Conservation (phyloP, 768 basidiomycete genomes). For the Suillus placidus region DNA sequence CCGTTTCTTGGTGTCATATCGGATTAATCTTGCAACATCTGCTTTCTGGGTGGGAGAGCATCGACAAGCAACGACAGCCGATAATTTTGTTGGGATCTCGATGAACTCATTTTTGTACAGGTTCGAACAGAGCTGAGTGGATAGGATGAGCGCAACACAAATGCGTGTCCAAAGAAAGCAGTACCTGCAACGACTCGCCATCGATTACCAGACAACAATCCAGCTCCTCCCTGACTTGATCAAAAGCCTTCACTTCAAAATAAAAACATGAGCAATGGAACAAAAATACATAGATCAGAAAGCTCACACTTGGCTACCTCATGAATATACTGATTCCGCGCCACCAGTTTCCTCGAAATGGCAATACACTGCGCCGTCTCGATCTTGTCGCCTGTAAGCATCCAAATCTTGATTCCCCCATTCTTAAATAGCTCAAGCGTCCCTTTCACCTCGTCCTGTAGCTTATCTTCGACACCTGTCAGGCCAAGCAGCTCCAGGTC, state of each 20-base stretch:
- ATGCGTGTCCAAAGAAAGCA: constrained; percentile 16
- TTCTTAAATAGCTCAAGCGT: constrained; percentile 92
- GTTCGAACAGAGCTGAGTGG: constrained; percentile 79
- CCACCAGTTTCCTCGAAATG: constrained; percentile 94
- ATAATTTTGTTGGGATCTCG: constrained; percentile 92
- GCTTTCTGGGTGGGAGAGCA: constrained; percentile 99
- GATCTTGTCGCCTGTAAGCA: constrained; percentile 99
- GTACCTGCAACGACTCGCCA: constrained; percentile 91
- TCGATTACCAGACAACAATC: constrained; percentile 99
- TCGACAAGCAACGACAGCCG: constrained; percentile 95
- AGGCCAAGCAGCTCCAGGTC: constrained; percentile 91
- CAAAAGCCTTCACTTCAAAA: constrained; percentile 76
- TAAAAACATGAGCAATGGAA: constrained; percentile 11
- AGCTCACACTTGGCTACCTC: constrained; percentile 85
- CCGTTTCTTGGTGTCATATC: constrained; percentile 86
- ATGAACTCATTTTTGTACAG: constrained; percentile 94
- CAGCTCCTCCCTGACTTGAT: constrained; percentile 84
- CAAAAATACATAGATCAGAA: constrained; percentile 2
- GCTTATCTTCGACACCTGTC: constrained; percentile 98
- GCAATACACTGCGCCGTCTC: constrained; percentile 99
- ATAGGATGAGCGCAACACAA: neutral
- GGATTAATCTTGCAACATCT: constrained; percentile 92
- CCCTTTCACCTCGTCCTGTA: constrained; percentile 95
- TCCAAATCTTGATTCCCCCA: constrained; percentile 99
- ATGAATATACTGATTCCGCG: constrained; percentile 96